Evolutionary conservation across 805 yeast genomes (phyloP).

Genomic region (Wickerhamiella hasegawae): DNA sequence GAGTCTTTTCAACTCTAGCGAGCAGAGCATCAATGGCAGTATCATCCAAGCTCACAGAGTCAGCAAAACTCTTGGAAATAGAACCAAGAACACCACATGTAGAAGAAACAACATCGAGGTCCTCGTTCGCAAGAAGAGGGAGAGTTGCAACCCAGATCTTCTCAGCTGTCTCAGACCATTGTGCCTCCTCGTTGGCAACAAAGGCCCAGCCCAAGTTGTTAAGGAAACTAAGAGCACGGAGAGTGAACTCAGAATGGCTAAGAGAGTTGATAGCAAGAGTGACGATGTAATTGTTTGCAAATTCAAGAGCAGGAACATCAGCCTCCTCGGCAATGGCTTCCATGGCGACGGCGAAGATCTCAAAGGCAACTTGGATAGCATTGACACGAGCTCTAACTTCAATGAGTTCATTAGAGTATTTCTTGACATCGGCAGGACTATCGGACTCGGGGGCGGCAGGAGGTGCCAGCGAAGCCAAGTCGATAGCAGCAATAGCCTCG

Average conservation of each 20-base stretch:
- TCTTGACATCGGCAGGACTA: constrained; percentile 11
- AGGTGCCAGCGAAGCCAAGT: not conserved
- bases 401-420: constrained; percentile 5
- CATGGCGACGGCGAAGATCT: constrained; percentile 56
- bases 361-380: constrained; percentile 55
- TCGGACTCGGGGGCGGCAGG: not conserved
- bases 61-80: constrained; percentile 15
- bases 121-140: constrained; percentile 13
- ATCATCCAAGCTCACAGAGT: constrained; percentile 6
- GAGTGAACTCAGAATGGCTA: constrained; percentile 27
- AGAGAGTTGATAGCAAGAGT: constrained; percentile 22
- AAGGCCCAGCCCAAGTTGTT: constrained; percentile 34
- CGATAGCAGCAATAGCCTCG: constrained; percentile 1
- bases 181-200: constrained; percentile 17
- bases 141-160: constrained; percentile 15
- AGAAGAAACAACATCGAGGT: constrained; percentile 18
- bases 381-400: constrained; percentile 25
- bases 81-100: constrained; percentile 10
- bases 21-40: constrained; percentile 1
- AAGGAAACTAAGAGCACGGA: constrained; percentile 46
- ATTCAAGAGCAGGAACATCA: constrained; percentile 9
- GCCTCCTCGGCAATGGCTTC: constrained; percentile 32
- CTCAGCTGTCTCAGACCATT: constrained; percentile 24
- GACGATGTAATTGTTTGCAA: constrained; percentile 7
- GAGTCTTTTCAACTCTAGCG: not conserved